phyloP scores from a whole-genome alignment of 495 filamentous ascomycete species.

The Penicillium angulare region DNA sequence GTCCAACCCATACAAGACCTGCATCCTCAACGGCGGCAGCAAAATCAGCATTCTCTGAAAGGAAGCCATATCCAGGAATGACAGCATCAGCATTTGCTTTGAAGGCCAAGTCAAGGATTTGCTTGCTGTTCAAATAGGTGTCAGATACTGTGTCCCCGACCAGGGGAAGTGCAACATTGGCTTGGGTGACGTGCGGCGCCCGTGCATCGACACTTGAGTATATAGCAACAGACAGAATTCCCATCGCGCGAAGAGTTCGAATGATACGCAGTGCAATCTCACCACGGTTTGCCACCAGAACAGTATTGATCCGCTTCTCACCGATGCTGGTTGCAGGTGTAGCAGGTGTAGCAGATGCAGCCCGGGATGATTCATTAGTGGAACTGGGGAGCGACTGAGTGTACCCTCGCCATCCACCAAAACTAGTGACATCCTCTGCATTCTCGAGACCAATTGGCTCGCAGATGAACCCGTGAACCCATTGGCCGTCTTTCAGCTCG shows the following conservation, averaged over 20 bases:
- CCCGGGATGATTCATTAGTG: neutral
- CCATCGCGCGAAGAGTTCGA: constrained; percentile 30
- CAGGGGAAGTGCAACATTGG: constrained; percentile 19
- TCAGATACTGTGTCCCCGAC: neutral
- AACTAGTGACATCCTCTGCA: constrained; percentile 14
- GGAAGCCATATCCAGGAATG: constrained; percentile 58
- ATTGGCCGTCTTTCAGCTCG: constrained; percentile 14
- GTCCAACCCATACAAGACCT: constrained; percentile 49
- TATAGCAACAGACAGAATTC: constrained; percentile 45
- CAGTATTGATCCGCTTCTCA: constrained; percentile 12
- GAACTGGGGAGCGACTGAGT: constrained; percentile 7
- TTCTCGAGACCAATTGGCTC: constrained; percentile 9
- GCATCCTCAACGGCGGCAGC: constrained; percentile 42
- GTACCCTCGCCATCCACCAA: constrained; percentile 15
- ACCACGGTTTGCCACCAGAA: constrained; percentile 46
- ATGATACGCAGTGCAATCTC: constrained; percentile 52
- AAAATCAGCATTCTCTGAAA: constrained; percentile 53
- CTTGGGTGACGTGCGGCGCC: constrained; percentile 19
- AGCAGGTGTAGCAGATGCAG: constrained; percentile 2
- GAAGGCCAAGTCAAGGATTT: neutral
- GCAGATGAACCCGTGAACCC: constrained; percentile 20
- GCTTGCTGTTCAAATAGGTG: neutral
- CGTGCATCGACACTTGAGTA: constrained; percentile 36
- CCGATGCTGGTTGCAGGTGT: constrained; percentile 3
- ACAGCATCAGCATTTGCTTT: constrained; percentile 62